Conservation (phyloP, 805 yeast species). For the Sungouiella thailandica region DNA sequence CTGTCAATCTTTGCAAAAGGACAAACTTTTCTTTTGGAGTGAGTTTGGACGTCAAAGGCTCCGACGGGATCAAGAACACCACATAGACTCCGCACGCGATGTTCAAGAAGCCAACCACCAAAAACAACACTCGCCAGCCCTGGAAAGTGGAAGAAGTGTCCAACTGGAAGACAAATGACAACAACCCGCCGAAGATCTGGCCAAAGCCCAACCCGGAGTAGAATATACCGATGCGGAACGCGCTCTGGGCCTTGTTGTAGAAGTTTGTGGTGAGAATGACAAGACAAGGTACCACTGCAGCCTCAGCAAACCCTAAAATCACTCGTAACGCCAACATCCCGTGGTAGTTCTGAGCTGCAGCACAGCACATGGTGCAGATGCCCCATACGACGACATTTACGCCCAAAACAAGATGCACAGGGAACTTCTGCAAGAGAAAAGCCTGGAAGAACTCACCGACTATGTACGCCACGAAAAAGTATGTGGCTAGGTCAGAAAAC, state of each 20-base stretch:
- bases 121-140: slow-evolving; percentile 18
- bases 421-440: slow-evolving; percentile 13
- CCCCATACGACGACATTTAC: slow-evolving; percentile 14
- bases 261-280: slow-evolving; percentile 13
- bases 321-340: slow-evolving; percentile 12
- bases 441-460: slow-evolving; percentile 13
- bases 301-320: slow-evolving; percentile 12
- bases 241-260: slow-evolving; percentile 9
- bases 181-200: slow-evolving; percentile 17
- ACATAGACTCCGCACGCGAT: slow-evolving; percentile 13
- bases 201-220: slow-evolving; percentile 17
- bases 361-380: slow-evolving; percentile 9
- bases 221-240: slow-evolving; percentile 14
- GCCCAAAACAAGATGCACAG: slow-evolving; percentile 12
- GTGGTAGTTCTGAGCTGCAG: slow-evolving; percentile 10
- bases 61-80: slow-evolving; percentile 15
- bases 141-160: slow-evolving; percentile 10
- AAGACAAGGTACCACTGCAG: slow-evolving; percentile 13
- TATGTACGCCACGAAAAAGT: slow-evolving; percentile 14
- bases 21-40: slow-evolving; percentile 17
- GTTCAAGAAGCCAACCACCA: slow-evolving; percentile 17
- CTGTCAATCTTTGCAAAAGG: slow-evolving; percentile 12
- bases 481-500: slow-evolving; percentile 13
- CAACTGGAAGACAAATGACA: slow-evolving; percentile 15
- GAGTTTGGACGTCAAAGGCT: slow-evolving; percentile 14